Percentiles rank a stretch among this genome's conserved stretches.
Conservation (phyloP, 1,139 yeast species). For the Kurtzmaniella quercitrusa region DNA sequence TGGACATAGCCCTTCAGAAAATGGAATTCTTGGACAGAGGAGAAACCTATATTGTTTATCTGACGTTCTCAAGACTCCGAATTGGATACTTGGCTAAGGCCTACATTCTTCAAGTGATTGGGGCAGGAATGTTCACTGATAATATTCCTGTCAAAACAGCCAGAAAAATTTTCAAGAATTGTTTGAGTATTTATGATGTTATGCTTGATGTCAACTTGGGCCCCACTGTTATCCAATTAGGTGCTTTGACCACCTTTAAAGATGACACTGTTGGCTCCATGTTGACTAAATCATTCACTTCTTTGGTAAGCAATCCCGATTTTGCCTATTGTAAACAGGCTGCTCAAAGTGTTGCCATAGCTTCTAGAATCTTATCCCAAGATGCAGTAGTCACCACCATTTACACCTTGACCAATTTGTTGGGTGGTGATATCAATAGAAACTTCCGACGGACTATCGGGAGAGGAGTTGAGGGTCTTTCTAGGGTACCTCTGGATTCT, state of each 20-base stretch:
- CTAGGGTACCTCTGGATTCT: neutral
- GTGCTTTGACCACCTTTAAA: slow-evolving; percentile 48
- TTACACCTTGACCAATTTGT: slow-evolving; percentile 74
- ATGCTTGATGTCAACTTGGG: slow-evolving; percentile 47
- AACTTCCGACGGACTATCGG: neutral
- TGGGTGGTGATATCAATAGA: slow-evolving; percentile 47
- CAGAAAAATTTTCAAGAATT: slow-evolving; percentile 31
- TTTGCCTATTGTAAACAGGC: slow-evolving; percentile 33
- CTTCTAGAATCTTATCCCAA: slow-evolving; percentile 52
- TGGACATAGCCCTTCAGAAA: slow-evolving; percentile 34
- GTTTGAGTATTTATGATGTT: slow-evolving; percentile 37
- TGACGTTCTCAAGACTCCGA: slow-evolving; percentile 34
- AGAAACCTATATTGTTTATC: slow-evolving; percentile 41
- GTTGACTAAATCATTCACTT: slow-evolving; percentile 47
- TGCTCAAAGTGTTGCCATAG: slow-evolving; percentile 40
- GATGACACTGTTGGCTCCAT: slow-evolving; percentile 44
- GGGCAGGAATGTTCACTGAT: slow-evolving; percentile 41
- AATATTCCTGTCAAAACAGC: slow-evolving; percentile 31
- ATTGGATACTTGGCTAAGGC: slow-evolving; percentile 41
- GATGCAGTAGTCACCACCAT: slow-evolving; percentile 85
- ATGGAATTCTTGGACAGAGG: slow-evolving; percentile 43
- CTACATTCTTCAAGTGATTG: slow-evolving; percentile 36
- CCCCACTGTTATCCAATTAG: slow-evolving; percentile 47
- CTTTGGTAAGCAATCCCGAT: slow-evolving; percentile 43
- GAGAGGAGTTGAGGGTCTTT: neutral